phyloP scores from a whole-genome alignment of 2,329 filamentous ascomycete genomes.

The Alternaria triticimaculans region DNA sequence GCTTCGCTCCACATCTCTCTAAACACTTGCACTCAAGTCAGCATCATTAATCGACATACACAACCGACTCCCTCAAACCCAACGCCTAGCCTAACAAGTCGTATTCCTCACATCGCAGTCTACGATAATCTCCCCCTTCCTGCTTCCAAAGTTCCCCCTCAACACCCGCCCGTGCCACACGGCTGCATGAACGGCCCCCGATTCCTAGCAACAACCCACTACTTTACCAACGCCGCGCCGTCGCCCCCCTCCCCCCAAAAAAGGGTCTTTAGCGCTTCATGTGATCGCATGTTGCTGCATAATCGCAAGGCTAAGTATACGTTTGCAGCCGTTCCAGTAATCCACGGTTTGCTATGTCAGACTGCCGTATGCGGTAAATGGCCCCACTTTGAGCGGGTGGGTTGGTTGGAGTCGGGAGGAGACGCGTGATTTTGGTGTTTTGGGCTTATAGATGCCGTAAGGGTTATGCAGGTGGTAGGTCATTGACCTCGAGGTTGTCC shows the following conservation, averaged over 20 bases:
- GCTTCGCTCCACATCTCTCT: background rate
- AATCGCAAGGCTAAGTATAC: slow-evolving; percentile 23
- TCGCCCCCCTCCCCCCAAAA: background rate
- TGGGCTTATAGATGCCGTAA: background rate
- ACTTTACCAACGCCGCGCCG: background rate
- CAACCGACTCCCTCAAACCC: background rate
- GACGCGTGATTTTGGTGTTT: background rate
- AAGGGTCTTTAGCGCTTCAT: slow-evolving; percentile 7
- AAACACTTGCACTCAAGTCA: background rate
- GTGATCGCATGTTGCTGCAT: slow-evolving; percentile 26
- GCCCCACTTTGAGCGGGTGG: background rate
- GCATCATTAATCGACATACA: background rate
- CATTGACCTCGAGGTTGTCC: background rate
- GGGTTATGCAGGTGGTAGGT: background rate
- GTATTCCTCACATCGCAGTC: background rate
- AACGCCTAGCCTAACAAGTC: background rate
- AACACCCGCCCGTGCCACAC: slow-evolving; percentile 2
- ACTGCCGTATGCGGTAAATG: slow-evolving; percentile 35
- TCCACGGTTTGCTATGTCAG: slow-evolving; percentile 24
- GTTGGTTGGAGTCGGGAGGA: background rate
- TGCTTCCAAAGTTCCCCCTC: slow-evolving; percentile 1
- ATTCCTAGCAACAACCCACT: slow-evolving; percentile 6
- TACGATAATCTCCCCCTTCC: background rate
- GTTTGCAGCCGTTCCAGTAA: slow-evolving; percentile 46
- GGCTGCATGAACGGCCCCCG: slow-evolving; percentile 11